A percentile compares a stretch with the other conserved stretches of the same genome.
Evolutionary conservation across 73 alveolate genomes (phyloP).

Genomic region (Paramecium biaurelia): DNA sequence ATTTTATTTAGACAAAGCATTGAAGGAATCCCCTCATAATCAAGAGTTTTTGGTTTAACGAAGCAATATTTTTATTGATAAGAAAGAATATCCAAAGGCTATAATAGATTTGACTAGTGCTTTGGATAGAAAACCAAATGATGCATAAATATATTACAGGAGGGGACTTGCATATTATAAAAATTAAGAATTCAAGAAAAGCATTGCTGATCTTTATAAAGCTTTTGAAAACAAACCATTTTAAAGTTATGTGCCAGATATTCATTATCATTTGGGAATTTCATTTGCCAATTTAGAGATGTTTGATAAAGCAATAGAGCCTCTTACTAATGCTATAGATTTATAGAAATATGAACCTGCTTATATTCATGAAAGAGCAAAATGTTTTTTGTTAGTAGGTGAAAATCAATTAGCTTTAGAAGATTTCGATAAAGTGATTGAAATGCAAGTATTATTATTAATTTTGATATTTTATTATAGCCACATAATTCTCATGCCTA

Average conservation of each 20-base stretch:
- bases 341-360: constrained; percentile 68
- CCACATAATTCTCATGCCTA: constrained; percentile 92
- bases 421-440: constrained; percentile 80
- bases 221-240: constrained; percentile 76
- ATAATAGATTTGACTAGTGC: constrained; percentile 78
- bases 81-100: constrained; percentile 67
- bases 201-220: constrained; percentile 75
- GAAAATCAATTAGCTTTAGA: constrained; percentile 78
- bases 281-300: constrained; percentile 85
- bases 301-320: constrained; percentile 84
- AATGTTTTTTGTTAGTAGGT: constrained; percentile 82
- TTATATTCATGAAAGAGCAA: constrained; percentile 92
- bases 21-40: constrained; percentile 67
- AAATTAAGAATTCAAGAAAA: constrained; percentile 71
- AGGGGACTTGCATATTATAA: constrained; percentile 85
- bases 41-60: constrained; percentile 80
- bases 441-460: constrained; percentile 49
- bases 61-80: constrained; percentile 73
- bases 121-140: constrained; percentile 69
- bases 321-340: constrained; percentile 72
- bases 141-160: constrained; percentile 82
- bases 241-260: constrained; percentile 84
- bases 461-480: constrained; percentile 48
- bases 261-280: constrained; percentile 89
- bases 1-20: constrained; percentile 72